Evolutionary conservation across 768 basidiomycete species (phyloP), one percentile per base, ranked within the genome.

Genomic region (Tulasnella calospora): DNA sequence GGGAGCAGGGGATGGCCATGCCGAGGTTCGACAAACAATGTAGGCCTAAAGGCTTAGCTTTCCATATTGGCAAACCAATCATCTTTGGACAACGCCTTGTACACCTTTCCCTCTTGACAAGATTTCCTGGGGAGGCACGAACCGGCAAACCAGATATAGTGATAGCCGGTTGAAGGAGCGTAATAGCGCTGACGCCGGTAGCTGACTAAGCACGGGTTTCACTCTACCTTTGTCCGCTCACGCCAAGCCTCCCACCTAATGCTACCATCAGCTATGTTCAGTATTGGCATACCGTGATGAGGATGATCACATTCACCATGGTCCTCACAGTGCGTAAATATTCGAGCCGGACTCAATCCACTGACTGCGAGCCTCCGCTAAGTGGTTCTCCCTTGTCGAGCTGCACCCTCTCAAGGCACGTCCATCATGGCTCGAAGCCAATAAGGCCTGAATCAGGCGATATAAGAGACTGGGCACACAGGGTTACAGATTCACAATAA

Each of bases 151-250:
- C 30, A 27, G 33, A 23, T 30, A 30, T n/a, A 3, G 27, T 30
- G 61, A 33, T 27, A 3, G 61, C 8, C 1, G 13, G 55, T 1
- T 4, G 8, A 27, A 30, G 27, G 4, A 35, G n/a, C 61, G 61
- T 67, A 67, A 67, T 67, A 6, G 15, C 3, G 61, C 27, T 67
- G 61, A 67, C 61, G 27, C 27, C 0, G 1, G 8, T 51, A 17
- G 30, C 61, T 67, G 61, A 67, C 61, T 67, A 67, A 67, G 61
- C 61, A 35, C 0, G 27, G 44, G 17, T 44, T 44, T 44, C 12
- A 15, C 44, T 44, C 44, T 15, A 19, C 3, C 44, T 19, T 92
- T 79, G 86, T 91, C 74, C 83, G n/a, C 86, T 0, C 85, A 82
- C 77, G 90, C 87, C 0, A 75, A n/a, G n/a, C n/a, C n/a, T n/a